Evolutionary conservation across 306 rosid species (phyloP).

Genomic region (Bauhinia variegata): DNA sequence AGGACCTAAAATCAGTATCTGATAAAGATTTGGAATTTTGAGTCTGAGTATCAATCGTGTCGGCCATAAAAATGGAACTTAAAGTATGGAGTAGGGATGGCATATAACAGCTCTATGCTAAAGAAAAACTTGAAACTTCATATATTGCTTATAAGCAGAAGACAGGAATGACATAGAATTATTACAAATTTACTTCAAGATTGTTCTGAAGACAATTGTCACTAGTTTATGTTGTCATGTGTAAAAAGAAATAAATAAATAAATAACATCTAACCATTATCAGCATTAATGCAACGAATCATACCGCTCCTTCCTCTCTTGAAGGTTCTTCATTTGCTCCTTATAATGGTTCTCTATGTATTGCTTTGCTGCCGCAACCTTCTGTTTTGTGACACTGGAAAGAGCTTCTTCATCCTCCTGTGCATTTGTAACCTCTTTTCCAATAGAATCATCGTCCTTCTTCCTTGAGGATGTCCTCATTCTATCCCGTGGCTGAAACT

Average conservation of each 20-base stretch:
- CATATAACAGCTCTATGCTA: background rate
- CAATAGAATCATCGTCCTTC: slow-evolving; percentile 54
- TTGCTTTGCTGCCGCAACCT: slow-evolving; percentile 91
- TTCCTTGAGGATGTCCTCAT: slow-evolving; percentile 55
- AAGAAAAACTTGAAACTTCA: slow-evolving; percentile 1
- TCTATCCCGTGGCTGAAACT: slow-evolving; percentile 87
- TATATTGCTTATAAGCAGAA: background rate
- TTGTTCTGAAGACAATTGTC: slow-evolving; percentile 1
- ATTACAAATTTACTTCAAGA: background rate
- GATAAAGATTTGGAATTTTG: background rate
- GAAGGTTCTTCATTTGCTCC: slow-evolving; percentile 95
- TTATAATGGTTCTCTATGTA: slow-evolving; percentile 96
- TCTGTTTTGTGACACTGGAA: slow-evolving; percentile 83
- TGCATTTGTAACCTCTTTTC: slow-evolving; percentile 40
- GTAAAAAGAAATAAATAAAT: no score
- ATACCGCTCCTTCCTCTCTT: slow-evolving; percentile 95
- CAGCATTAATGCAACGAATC: slow-evolving; percentile 15
- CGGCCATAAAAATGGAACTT: slow-evolving; percentile 2
- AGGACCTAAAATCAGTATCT: background rate
- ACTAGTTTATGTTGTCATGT: background rate
- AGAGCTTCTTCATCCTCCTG: slow-evolving; percentile 61
- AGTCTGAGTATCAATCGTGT: slow-evolving; percentile 7
- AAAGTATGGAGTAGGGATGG: background rate
- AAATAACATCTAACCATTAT: background rate
- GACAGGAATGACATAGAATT: background rate